A percentile compares a stretch with the other conserved stretches of the same genome.
Conservation (phyloP, 371 early-diverging fungal species). For the Chytridium lagenaria region DNA sequence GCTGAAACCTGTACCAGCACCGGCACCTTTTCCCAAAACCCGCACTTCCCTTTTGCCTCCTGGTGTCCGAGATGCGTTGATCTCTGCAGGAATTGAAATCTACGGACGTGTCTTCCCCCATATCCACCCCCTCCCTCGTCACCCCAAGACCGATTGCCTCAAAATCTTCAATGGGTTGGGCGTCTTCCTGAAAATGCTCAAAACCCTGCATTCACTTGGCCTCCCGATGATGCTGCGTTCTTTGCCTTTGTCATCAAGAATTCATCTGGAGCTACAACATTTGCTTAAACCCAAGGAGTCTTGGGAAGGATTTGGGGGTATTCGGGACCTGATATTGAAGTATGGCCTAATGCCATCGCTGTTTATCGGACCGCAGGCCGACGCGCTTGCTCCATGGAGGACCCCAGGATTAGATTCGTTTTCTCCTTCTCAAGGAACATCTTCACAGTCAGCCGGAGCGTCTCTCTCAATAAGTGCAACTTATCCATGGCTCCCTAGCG, state of each 20-base stretch:
- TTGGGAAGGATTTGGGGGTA: slow-evolving; percentile 20
- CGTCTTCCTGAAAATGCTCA: slow-evolving; percentile 4
- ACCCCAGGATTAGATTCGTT: slow-evolving; percentile 7
- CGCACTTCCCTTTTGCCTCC: slow-evolving; percentile 5
- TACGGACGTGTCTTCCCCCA: slow-evolving; percentile 32
- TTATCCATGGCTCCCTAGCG: slow-evolving; percentile 24
- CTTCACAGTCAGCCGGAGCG: neutral
- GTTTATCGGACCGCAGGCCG: slow-evolving; percentile 6
- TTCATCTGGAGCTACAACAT: neutral
- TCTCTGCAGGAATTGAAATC: slow-evolving; percentile 21
- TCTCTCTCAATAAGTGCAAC: neutral
- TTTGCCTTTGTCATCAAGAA: slow-evolving; percentile 22
- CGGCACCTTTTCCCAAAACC: slow-evolving; percentile 21
- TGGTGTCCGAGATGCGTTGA: slow-evolving; percentile 26
- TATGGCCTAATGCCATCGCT: slow-evolving; percentile 21
- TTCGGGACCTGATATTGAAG: slow-evolving; percentile 21
- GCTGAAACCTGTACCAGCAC: slow-evolving; percentile 23
- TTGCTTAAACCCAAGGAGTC: slow-evolving; percentile 14
- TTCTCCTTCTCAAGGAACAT: neutral
- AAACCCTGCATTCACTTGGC: slow-evolving; percentile 24
- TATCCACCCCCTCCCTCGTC: neutral
- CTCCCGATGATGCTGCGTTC: slow-evolving; percentile 32
- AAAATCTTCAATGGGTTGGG: slow-evolving; percentile 26
- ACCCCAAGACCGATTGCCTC: slow-evolving; percentile 10
- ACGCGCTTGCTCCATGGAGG: slow-evolving; percentile 7